Conservation (phyloP, 805 yeast genomes). For the Maudiozyma saulgeensis region DNA sequence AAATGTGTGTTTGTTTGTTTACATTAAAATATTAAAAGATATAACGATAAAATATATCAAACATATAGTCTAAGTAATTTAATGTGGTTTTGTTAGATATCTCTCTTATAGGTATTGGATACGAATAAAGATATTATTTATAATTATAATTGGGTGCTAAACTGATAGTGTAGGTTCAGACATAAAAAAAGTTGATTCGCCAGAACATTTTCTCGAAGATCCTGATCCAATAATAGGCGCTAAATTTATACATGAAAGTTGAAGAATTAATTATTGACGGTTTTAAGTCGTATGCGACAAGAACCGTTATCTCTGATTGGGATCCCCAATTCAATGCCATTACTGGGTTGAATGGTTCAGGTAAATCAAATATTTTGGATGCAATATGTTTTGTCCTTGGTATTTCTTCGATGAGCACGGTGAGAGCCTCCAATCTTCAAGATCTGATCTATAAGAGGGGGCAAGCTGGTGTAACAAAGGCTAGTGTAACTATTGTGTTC, state of each 20-base stretch:
- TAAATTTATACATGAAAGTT: slow-evolving; percentile 55
- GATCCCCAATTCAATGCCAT: slow-evolving; percentile 95
- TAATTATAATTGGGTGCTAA: no score
- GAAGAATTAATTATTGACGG: slow-evolving; percentile 96
- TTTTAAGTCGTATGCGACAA: slow-evolving; percentile 91
- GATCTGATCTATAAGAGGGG: slow-evolving; percentile 95
- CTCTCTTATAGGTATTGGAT: no score
- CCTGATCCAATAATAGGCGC: neutral
- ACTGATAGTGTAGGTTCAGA: neutral
- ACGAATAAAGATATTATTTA: no score
- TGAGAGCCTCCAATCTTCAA: slow-evolving; percentile 85
- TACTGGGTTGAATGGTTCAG: slow-evolving; percentile 96
- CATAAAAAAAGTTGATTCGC: neutral
- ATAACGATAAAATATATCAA: no score
- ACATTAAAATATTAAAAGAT: slow-evolving; percentile 1
- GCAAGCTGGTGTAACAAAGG: slow-evolving; percentile 96
- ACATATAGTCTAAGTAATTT: neutral
- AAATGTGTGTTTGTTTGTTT: neutral
- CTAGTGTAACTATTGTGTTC: slow-evolving; percentile 91
- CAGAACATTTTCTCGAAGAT: neutral
- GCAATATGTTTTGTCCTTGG: slow-evolving; percentile 98
- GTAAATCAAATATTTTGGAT: slow-evolving; percentile 91
- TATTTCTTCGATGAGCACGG: slow-evolving; percentile 87
- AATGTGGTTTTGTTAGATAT: no score
- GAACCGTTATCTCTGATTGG: slow-evolving; percentile 94